Evolutionary conservation across 345 rosid species (phyloP), one percentile per base, ranked within the genome.

Genomic region (Sonneratia alba): DNA sequence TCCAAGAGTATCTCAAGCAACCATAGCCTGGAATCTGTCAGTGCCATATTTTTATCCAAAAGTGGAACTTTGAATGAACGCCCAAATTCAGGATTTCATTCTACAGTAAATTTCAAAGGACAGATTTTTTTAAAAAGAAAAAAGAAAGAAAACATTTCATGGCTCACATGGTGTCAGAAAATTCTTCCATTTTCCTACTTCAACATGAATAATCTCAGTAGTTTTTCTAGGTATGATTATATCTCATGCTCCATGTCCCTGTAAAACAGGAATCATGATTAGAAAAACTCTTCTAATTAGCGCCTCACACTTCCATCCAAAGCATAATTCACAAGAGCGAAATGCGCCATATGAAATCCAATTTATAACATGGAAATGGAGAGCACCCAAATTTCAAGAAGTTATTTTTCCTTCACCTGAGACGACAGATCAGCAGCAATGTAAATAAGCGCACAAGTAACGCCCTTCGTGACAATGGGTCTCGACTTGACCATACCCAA

Each of bases 401-500:
- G 4, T 11, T 56, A 53, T 34, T 2, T 53, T 24, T 32, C 32
- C 19, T 3, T 48, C 51, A 90, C 99, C 99, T 95, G 99, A 68
- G 99, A 87, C 19, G 99, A 87, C 72, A 92, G 75, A 79, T 90
- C 99, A 45, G 99, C 97, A 12, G 98, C 96, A 11, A 79, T 72
- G 79, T 92, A 95, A 75, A 90, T 88, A 72, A 88, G 80, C 43
- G 92, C 79, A 12, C 87, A 79, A 0, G 98, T 89, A 69, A 83
- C 64, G 48, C 94, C 87, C 82, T 95, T 95, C 0, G 98, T 90
- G 15, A 92, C 65, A 81, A 95, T 72, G 42, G 99, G 98, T 34
- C 92, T 70, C 0, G 98, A 81, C 82, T 92, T 87, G 34, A 95
- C 83, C 98, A 90, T 87, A 12, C 84, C 87, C 83, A 95, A 73